Evolutionary conservation across 805 yeast species (phyloP).

Genomic region (Hanseniaspora meyeri): DNA sequence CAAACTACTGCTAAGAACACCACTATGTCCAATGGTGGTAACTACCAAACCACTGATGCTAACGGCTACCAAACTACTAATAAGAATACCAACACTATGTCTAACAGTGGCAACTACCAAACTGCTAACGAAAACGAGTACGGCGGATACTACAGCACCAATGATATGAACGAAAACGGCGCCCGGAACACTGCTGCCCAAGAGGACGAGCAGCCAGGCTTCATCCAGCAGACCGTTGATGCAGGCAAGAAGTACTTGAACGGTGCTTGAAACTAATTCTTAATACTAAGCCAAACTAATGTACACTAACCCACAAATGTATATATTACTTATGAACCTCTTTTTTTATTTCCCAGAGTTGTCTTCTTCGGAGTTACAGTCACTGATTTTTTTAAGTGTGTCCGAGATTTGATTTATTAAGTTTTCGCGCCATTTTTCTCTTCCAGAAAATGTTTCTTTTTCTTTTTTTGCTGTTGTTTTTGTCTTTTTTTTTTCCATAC

Average conservation of each 20-base stretch:
- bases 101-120: neutral
- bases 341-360: too few species aligned
- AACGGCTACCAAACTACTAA: neutral
- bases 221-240: constrained; percentile 9
- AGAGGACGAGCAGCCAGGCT: neutral
- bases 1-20: neutral
- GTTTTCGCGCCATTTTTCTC: neutral
- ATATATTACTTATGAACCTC: too few species aligned
- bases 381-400: too few species aligned
- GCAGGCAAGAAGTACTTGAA: constrained; percentile 10
- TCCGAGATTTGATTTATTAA: neutral
- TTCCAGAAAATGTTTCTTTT: neutral
- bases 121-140: neutral
- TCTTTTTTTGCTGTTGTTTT: too few species aligned
- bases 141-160: constrained; percentile 2
- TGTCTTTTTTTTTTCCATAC: neutral
- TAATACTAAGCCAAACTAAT: too few species aligned
- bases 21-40: too few species aligned
- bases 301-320: too few species aligned
- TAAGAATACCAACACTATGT: too few species aligned
- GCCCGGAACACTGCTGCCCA: neutral
- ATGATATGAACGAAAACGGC: neutral
- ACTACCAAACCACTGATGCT: too few species aligned
- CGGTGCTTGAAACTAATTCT: neutral
- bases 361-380: too few species aligned